These are phyloP conservation scores for Yamadazyma scolyti DNA, from an alignment of 805 yeast species.

Conservation along the genomic window DNA sequence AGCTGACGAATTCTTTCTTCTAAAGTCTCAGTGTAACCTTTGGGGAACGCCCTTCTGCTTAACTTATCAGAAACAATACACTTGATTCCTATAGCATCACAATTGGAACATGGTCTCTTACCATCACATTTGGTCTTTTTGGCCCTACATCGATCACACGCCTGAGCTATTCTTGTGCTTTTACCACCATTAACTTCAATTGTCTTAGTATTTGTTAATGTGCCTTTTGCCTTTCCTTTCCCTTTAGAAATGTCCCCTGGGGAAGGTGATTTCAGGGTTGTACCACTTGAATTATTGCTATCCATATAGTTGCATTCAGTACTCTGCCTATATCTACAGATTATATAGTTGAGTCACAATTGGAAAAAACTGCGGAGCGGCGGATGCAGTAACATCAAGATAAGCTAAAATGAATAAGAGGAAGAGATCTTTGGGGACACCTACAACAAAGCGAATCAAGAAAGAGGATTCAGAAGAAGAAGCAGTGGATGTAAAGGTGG, in stretches of 20 bases:
- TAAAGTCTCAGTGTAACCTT: constrained; percentile 87
- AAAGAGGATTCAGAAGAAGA: too few species aligned
- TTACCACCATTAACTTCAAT: constrained; percentile 66
- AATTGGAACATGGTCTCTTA: constrained; percentile 71
- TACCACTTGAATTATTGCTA: neutral
- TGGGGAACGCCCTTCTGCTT: constrained; percentile 82
- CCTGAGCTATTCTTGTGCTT: constrained; percentile 73
- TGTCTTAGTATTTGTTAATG: constrained; percentile 26
- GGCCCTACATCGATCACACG: constrained; percentile 85
- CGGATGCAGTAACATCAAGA: too few species aligned
- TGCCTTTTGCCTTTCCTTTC: constrained; percentile 6
- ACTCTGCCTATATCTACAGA: too few species aligned
- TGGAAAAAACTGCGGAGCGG: too few species aligned
- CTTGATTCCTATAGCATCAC: constrained; percentile 80
- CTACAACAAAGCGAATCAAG: too few species aligned
- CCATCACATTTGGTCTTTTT: constrained; percentile 82
- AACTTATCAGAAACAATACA: constrained; percentile 85
- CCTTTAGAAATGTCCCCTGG: constrained; percentile 1
- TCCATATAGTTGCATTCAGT: too few species aligned
- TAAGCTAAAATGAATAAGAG: too few species aligned
- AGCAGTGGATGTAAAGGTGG: too few species aligned
- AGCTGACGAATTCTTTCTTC: constrained; percentile 86
- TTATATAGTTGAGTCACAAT: too few species aligned
- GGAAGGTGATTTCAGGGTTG: constrained; percentile 1
- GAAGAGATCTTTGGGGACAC: too few species aligned